A percentile compares a stretch with the other conserved stretches of the same genome.
Conservation (phyloP, 1,284 basidiomycete genomes). For the Grifola frondosa region DNA sequence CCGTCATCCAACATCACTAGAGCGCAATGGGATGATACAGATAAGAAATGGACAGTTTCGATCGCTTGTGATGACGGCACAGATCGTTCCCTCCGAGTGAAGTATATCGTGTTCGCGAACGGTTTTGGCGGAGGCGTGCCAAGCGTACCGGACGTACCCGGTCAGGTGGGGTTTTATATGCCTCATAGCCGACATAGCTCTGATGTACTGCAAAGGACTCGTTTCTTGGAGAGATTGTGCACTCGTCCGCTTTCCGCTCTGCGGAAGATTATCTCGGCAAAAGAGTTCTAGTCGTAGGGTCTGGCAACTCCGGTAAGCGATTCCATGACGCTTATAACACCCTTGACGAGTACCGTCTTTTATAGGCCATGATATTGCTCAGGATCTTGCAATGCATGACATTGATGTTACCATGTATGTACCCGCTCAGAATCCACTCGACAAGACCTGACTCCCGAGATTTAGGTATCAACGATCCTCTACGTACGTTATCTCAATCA, state of each 20-base stretch:
- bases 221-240: slow-evolving; percentile 23
- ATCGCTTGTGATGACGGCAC: slow-evolving; percentile 22
- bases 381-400: slow-evolving; percentile 2
- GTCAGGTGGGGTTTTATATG: slow-evolving; percentile 13
- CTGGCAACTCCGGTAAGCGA: slow-evolving; percentile 37
- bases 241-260: slow-evolving; percentile 38
- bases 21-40: slow-evolving; percentile 29
- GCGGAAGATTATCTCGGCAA: slow-evolving; percentile 41
- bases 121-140: slow-evolving; percentile 37
- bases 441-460: too few relatives aligned
- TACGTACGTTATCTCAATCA: slow-evolving; percentile 5
- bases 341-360: too few relatives aligned
- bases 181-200: too few relatives aligned
- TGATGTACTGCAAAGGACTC: too few relatives aligned
- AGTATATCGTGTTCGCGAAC: slow-evolving; percentile 33
- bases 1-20: slow-evolving; percentile 24
- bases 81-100: neutral
- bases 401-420: slow-evolving; percentile 7
- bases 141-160: slow-evolving; percentile 33
- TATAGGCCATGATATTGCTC: slow-evolving; percentile 4
- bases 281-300: slow-evolving; percentile 43
- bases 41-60: slow-evolving; percentile 33
- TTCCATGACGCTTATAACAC: slow-evolving; percentile 1
- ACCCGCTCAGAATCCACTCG: too few relatives aligned
- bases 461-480: slow-evolving; percentile 4